A percentile compares a stretch with the other conserved stretches of the same genome.
Conservation (phyloP, 768 basidiomycete species). For the Pleurotus salmoneostramineus region DNA sequence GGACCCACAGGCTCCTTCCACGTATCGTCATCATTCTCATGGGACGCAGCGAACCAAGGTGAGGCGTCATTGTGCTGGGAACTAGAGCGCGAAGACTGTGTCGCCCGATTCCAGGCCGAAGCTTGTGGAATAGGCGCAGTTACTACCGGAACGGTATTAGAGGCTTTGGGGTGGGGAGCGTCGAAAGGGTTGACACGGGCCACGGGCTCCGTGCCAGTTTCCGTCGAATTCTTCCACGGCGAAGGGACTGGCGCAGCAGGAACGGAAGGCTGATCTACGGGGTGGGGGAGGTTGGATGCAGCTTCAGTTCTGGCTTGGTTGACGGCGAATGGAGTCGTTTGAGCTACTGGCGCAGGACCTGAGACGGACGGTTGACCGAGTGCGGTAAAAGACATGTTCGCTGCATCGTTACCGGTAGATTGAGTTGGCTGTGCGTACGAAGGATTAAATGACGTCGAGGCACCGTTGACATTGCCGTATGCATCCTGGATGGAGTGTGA, state of each 20-base stretch:
- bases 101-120: slow-evolving; percentile 34
- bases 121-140: slow-evolving; percentile 19
- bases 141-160: slow-evolving; percentile 27
- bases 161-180: slow-evolving; percentile 33
- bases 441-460: slow-evolving; percentile 6
- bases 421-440: not conserved
- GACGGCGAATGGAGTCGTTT: not conserved
- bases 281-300: slow-evolving; percentile 11
- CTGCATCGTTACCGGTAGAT: not conserved
- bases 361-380: not conserved
- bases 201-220: slow-evolving; percentile 24
- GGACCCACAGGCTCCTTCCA: slow-evolving; percentile 41
- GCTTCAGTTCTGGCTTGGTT: slow-evolving; percentile 15
- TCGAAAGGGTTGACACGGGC: slow-evolving; percentile 37
- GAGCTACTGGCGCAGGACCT: not conserved
- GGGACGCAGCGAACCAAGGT: slow-evolving; percentile 51
- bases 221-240: slow-evolving; percentile 30
- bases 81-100: slow-evolving; percentile 19
- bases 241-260: slow-evolving; percentile 19
- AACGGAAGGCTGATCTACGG: slow-evolving; percentile 11
- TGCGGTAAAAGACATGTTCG: not conserved
- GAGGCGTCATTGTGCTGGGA: slow-evolving; percentile 39
- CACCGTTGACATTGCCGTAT: not conserved
- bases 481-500: not conserved
- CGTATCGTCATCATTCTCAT: slow-evolving; percentile 39